Evolutionary conservation across 164 flowering plant genomes (phyloP).

Genomic region (Platanus orientalis): DNA sequence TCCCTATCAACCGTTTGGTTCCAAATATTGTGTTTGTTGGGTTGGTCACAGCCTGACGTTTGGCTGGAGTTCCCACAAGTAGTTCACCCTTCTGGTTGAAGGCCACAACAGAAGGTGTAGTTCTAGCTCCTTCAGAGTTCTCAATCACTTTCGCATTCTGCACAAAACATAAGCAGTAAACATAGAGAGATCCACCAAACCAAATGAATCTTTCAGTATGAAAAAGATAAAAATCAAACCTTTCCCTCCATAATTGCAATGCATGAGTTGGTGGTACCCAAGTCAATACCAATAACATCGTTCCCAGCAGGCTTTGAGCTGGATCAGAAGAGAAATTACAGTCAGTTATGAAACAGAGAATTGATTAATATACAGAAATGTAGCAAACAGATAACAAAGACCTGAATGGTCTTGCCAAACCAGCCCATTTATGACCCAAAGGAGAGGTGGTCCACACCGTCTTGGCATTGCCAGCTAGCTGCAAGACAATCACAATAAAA

Average conservation of each 20-base stretch:
- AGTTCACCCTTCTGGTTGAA: constrained; percentile 53
- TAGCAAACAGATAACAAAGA: constrained; percentile 16
- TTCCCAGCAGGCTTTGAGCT: constrained; percentile 53
- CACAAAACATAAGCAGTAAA: not conserved
- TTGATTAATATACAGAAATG: not conserved
- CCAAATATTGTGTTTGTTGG: constrained; percentile 61
- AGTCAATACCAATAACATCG: constrained; percentile 66
- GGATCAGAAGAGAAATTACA: constrained; percentile 1
- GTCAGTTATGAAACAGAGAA: not conserved
- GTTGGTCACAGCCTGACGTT: constrained; percentile 70
- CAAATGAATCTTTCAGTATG: not conserved
- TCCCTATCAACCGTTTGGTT: constrained; percentile 63
- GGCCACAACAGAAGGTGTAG: constrained; percentile 72
- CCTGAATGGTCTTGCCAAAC: constrained; percentile 66
- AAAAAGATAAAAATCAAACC: constrained; percentile 26
- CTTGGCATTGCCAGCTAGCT: constrained; percentile 46
- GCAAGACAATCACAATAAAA: constrained; percentile 5
- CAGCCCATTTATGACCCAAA: constrained; percentile 33
- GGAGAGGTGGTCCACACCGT: constrained; percentile 31
- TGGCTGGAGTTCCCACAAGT: constrained; percentile 64
- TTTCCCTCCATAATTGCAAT: constrained; percentile 70
- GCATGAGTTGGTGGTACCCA: constrained; percentile 72
- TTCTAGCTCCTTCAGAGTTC: constrained; percentile 67
- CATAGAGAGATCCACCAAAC: not conserved
- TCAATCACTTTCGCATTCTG: constrained; percentile 65